Base-by-base conservation (phyloP, 1,284 basidiomycete genomes). In the Bjerkandera adusta region DNA sequence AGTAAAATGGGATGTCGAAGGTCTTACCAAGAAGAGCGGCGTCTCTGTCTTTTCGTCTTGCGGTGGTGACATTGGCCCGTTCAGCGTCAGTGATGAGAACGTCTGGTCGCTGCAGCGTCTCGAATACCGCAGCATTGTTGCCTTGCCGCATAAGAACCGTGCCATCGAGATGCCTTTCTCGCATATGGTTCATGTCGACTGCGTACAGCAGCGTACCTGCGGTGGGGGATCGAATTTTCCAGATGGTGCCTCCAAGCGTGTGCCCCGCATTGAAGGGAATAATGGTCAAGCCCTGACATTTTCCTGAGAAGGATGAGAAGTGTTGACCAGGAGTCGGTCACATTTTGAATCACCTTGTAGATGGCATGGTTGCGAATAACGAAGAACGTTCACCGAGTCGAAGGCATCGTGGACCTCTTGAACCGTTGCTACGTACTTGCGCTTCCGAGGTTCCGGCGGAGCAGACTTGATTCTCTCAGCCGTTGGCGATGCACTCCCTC, bases 261-360 rank as follows among this genome's bases (percentile, higher is more conserved):
- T 98, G 95, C 0, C 97, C 97, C 10, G 94, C 91, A 54, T 91
- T 90, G 72, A 97, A 97, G 0, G 97, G 95, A 13, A 95, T 97
- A 52, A 99, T 88, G 0, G 96, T 96, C 54, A 98, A 73, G 43
- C 91, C 90, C 62, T 92, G 90, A 56, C 88, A 89, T 68, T 91
- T 91, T 38, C 90, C 91, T 92, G 61, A 29, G 45, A 18, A 16
- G 42, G 16, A n/a, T 16, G 55, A 35, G 34, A 12, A 30, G 15
- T 15, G 26, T 11, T 7, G 32, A 35, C 11, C 41, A 33, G 21
- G 18, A 15, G 34, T 13, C 47, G 5, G 48, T 18, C 30, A 33
- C 27, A n/a, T 7, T 20, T 22, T 5, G 2, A 67, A 75, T 57
- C 51, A 88, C 96, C 96, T 73, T 92, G 89, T 21, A 99, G 76